A percentile compares a stretch with the other conserved stretches of the same genome.
Evolutionary conservation across 1,284 basidiomycete genomes (phyloP).

Genomic region (Takashimella koratensis): DNA sequence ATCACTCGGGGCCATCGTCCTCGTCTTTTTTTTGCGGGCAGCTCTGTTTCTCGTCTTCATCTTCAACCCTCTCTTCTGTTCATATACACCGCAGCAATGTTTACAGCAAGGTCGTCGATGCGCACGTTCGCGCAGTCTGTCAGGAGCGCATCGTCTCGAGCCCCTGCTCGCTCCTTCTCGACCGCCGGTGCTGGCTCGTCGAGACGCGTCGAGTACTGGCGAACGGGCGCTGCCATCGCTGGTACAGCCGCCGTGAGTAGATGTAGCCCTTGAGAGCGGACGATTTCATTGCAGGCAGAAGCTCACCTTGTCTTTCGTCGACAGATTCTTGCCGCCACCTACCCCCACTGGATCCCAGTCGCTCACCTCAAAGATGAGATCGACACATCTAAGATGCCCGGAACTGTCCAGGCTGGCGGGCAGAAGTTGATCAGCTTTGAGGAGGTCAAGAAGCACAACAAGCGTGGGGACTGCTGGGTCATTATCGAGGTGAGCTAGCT

Average conservation of each 20-base stretch:
- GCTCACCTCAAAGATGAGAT: neutral
- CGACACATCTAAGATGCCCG: neutral
- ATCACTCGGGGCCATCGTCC: no score
- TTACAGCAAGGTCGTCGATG: neutral
- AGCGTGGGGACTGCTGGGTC: constrained; percentile 68
- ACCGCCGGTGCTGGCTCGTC: neutral
- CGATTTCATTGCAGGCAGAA: neutral
- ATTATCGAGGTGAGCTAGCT: constrained; percentile 58
- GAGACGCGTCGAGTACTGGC: neutral
- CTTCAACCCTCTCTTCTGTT: no score
- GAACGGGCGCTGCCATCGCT: neutral
- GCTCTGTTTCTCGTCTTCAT: no score
- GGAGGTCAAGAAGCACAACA: constrained; percentile 57
- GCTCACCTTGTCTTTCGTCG: neutral
- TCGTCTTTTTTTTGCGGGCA: no score
- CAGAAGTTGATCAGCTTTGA: constrained; percentile 47
- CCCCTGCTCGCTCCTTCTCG: neutral
- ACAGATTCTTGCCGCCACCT: neutral
- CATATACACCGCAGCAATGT: no score
- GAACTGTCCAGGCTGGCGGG: neutral
- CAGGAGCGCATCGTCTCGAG: neutral
- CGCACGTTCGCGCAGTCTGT: neutral
- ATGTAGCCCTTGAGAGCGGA: neutral
- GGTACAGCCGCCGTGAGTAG: neutral
- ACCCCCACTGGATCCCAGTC: neutral